Base-by-base conservation (phyloP, 2,329 filamentous ascomycete species). In the Xylariaceae sp. region DNA sequence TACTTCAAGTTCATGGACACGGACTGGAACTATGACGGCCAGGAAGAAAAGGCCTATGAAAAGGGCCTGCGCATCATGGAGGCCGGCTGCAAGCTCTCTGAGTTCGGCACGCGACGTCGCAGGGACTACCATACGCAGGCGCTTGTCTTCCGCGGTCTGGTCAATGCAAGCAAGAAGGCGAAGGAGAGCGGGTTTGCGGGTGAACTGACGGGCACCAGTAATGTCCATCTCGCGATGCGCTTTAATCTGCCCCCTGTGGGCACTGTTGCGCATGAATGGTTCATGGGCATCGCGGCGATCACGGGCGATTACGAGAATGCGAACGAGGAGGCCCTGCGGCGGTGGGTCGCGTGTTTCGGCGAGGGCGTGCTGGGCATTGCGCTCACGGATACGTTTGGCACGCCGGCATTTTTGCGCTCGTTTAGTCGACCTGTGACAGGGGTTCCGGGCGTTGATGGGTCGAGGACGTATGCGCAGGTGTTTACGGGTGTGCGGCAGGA, bases 1-100 rank as follows among this genome's bases (percentile, higher is more conserved):
- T 99, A 97, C 77, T 99, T 99, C 81, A 92, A 90, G 71, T 97
- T 96, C 75, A 90, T 92, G 78, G 92, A 99, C 71, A 90, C 77
- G 55, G 92, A 97, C 72, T 99, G 94, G 94, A 87, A 83, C 68
- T 89, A 97, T 69, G 83, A 89, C 4, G 88, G 88, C 2, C 94
- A 99, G 73, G 86, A 96, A 69, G 88, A 96, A 53, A 88, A 88
- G 67, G 92, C 94, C 1, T 90, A 86, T 63, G 78, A 83, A 7
- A 99, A 99, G 76, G 94, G 91, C 1, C 79, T 87, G 64, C 80
- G 80, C 55, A 78, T 99, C 39, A 76, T 99, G 9, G 81, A 94
- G 73, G 85, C 87, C 35, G 93, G 92, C 30, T 99, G 94, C 72
- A 80, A 89, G 39, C 88, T 96, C 66, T 97, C 93, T 3, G 94